Evolutionary conservation across 306 rosid genomes (phyloP).

Genomic region (Prosopis cineraria): DNA sequence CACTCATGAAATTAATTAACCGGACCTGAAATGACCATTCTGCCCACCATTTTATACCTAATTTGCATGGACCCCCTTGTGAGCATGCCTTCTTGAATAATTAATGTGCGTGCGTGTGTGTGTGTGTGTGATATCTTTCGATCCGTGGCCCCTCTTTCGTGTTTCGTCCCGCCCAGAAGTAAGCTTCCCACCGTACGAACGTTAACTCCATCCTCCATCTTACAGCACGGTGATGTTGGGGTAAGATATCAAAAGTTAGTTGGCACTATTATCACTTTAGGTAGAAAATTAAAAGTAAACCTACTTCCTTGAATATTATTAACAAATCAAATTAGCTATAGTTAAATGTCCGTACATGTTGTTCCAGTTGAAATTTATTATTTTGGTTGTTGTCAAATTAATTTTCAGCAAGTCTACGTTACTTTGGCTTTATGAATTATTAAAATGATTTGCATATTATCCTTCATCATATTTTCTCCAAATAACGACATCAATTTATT

Average conservation of each 20-base stretch:
- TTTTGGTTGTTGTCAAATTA: not conserved
- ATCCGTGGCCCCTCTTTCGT: not conserved
- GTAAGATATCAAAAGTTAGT: not conserved
- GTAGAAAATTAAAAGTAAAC: not conserved
- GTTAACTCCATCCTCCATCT: not conserved
- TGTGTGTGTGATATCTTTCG: not conserved
- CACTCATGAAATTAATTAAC: not conserved
- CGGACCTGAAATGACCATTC: constrained; percentile 37
- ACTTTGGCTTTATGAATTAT: not conserved
- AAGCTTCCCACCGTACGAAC: not conserved
- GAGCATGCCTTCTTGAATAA: no score
- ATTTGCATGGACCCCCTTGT: constrained; percentile 36
- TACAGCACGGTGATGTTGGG: no score
- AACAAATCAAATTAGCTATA: not conserved
- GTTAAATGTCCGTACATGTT: not conserved
- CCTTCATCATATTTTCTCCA: not conserved
- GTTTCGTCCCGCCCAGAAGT: not conserved
- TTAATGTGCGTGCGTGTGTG: no score
- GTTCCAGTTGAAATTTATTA: not conserved
- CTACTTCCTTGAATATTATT: not conserved
- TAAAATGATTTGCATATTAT: not conserved
- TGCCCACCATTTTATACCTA: constrained; percentile 33
- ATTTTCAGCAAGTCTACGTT: not conserved
- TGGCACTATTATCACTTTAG: not conserved
- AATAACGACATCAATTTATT: not conserved